Evolutionary conservation across 371 early-diverging fungal species (phyloP), one percentile per base, ranked within the genome.

Genomic region (Lichtheimia ornata): DNA sequence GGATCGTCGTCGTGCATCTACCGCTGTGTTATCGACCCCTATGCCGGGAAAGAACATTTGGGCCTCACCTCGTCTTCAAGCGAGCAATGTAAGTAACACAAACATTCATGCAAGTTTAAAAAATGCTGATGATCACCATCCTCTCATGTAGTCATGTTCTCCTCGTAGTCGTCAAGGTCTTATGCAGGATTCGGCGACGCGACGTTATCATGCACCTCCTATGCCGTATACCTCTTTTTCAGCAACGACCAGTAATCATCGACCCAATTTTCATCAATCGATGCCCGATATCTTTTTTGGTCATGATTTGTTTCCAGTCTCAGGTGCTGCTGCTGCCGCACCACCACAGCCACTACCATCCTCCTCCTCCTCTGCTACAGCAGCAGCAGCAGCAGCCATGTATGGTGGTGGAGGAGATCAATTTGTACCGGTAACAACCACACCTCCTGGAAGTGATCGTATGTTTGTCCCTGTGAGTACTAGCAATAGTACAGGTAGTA

Each of bases 171-270:
- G 42, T 53, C 59, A 50, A 50, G 59, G 59, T 50, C 35, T 45
- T n/a, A 50, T 27, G 43, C 45, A 58, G 9, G 50, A 15, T 15
- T 9, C 50, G 15, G 50, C 27, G 17, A 30, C 51, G 12, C 27
- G 50, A 13, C 49, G 50, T 13, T 58, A 27, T 40, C 24, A 45
- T n/a, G 49, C 35, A 12, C 61, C 45, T 5, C 61, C 61, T 9
- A 30, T 50, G 35, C 61, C 61, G 2, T 61, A 61, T 54, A 50
- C 61, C 53, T 61, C 61, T 35, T 61, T 61, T 17, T 61, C 61
- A 17, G 61, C 61, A 50, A 61, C 54, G 4, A 61, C 61, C 30
- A 25, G 43, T n/a, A 49, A 17, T 35, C 45, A 58, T 24, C 59
- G 51, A 7, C 41, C 59, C 15, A 45, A 50, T 12, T 58, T 35